These are phyloP conservation scores for Leccinum ponderosum DNA, from an alignment of 1,284 basidiomycete genomes.

Conservation along the genomic window DNA sequence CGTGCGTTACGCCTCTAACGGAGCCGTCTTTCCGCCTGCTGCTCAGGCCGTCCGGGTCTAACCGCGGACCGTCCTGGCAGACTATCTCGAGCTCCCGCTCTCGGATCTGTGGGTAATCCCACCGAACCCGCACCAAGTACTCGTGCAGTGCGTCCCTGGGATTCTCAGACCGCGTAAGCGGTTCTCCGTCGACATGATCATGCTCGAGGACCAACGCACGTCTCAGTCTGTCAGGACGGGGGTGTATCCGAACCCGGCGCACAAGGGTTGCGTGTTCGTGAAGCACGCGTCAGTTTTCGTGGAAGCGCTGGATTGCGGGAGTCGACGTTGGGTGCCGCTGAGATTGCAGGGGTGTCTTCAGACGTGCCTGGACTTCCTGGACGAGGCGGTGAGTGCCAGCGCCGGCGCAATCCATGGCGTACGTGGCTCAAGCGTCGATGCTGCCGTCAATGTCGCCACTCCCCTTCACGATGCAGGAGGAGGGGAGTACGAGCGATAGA, in stretches of 20 bases:
- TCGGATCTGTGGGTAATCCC: conserved; percentile 34
- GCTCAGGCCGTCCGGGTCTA: conserved; percentile 33
- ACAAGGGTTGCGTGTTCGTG: neutral
- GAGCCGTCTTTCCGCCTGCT: conserved; percentile 55
- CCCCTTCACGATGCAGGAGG: neutral
- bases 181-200: conserved; percentile 7
- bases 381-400: conserved; percentile 22
- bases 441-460: neutral
- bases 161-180: conserved; percentile 23
- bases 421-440: neutral
- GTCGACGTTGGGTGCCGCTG: neutral
- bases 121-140: conserved; percentile 25
- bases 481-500: neutral
- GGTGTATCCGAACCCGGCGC: neutral
- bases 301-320: neutral
- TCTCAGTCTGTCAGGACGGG: neutral
- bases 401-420: neutral
- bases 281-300: neutral
- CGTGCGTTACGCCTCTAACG: conserved; percentile 43
- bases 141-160: conserved; percentile 42
- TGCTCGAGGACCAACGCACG: neutral
- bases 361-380: conserved; percentile 51
- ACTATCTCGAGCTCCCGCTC: conserved; percentile 38
- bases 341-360: conserved; percentile 65
- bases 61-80: conserved; percentile 32